A percentile compares a stretch with the other conserved stretches of the same genome.
phyloP scores from a whole-genome alignment of 352 stramenopile species.

The Thalassiosira exigua region DNA sequence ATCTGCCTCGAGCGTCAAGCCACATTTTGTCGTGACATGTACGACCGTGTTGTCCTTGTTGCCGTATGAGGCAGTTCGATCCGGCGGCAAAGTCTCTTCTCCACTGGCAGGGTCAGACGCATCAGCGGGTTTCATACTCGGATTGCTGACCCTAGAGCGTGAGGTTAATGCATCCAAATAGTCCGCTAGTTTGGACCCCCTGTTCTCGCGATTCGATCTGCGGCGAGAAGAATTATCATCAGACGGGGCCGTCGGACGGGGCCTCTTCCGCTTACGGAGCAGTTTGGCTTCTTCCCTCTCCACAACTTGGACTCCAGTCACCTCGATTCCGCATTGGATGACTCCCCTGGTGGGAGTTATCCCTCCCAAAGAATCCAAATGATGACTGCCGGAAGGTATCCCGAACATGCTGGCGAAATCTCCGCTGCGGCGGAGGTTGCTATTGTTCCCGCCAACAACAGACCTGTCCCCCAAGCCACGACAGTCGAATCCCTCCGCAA shows the following conservation, averaged over 20 bases:
- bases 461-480: slow-evolving; percentile 31
- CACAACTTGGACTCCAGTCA: slow-evolving; percentile 44
- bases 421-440: slow-evolving; percentile 33
- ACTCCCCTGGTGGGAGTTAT: slow-evolving; percentile 17
- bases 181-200: slow-evolving; percentile 31
- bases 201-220: slow-evolving; percentile 40
- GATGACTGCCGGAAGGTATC: too few species aligned
- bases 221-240: slow-evolving; percentile 30
- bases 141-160: too few species aligned
- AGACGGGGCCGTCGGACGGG: background rate
- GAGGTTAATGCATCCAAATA: slow-evolving; percentile 31
- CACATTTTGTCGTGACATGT: slow-evolving; percentile 64
- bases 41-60: slow-evolving; percentile 53
- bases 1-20: slow-evolving; percentile 80
- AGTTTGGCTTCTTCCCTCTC: slow-evolving; percentile 40
- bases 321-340: slow-evolving; percentile 59
- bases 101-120: too few species aligned
- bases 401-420: slow-evolving; percentile 44
- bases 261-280: slow-evolving; percentile 12
- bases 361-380: background rate
- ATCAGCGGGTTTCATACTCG: too few species aligned
- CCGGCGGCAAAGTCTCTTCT: too few species aligned
- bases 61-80: slow-evolving; percentile 47
- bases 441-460: background rate
- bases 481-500: slow-evolving; percentile 72